These are phyloP conservation scores for Cladosporium sp. DNA, from an alignment of 2,329 filamentous ascomycete species.

Conservation along the genomic window DNA sequence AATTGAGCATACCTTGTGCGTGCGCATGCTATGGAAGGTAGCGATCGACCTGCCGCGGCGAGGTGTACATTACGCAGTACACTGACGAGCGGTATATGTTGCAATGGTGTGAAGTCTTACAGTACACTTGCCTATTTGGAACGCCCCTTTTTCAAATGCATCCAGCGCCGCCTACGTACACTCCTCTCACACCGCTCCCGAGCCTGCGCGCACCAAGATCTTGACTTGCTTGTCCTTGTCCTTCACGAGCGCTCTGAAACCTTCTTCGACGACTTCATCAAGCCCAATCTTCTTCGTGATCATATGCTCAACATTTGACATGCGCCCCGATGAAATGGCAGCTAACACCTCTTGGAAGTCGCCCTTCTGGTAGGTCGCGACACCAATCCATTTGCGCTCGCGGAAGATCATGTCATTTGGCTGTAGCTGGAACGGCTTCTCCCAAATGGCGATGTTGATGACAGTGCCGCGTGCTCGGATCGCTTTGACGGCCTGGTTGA, in stretches of 20 bases:
- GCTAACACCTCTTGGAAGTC: conserved; percentile 53
- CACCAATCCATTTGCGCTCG: conserved; percentile 54
- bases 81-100: background rate
- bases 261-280: conserved; percentile 48
- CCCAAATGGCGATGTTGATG: conserved; percentile 59
- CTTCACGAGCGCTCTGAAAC: conserved; percentile 49
- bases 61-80: background rate
- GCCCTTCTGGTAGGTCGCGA: conserved; percentile 53
- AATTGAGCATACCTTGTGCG: background rate
- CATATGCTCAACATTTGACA: conserved; percentile 46
- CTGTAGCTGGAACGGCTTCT: conserved; percentile 51
- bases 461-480: conserved; percentile 53
- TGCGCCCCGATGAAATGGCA: conserved; percentile 46
- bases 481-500: conserved; percentile 52
- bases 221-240: conserved; percentile 54
- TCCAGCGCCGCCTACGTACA: background rate
- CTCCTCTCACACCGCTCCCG: conserved; percentile 26
- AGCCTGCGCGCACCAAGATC: conserved; percentile 42
- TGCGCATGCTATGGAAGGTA: background rate
- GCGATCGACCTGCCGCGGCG: background rate
- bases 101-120: background rate
- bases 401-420: conserved; percentile 56
- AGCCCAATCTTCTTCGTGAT: conserved; percentile 51
- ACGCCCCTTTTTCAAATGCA: background rate
- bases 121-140: background rate